These are phyloP conservation scores for Patellifolia procumbens DNA, from an alignment of 179 eudicot species.

Conservation along the genomic window DNA sequence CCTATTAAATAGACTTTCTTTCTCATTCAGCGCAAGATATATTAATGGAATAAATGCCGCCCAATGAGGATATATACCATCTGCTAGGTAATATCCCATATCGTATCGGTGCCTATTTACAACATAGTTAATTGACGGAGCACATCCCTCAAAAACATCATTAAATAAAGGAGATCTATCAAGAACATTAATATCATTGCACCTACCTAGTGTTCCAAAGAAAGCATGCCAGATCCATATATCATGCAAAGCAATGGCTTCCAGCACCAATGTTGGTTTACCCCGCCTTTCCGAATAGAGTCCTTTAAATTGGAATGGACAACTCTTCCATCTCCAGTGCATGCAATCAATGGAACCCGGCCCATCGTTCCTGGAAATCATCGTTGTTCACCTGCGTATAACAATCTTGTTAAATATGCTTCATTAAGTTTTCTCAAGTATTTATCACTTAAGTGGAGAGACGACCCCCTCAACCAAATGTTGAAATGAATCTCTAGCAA, in stretches of 20 bases:
- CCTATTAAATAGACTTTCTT: too few species aligned
- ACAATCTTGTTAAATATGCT: not conserved
- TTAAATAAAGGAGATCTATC: too few species aligned
- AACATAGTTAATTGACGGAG: too few species aligned
- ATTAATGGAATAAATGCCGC: too few species aligned
- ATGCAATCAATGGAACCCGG: not conserved
- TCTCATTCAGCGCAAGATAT: too few species aligned
- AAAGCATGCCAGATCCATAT: too few species aligned
- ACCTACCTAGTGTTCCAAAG: not conserved
- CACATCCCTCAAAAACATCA: too few species aligned
- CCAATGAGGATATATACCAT: too few species aligned
- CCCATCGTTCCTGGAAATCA: conserved; percentile 4
- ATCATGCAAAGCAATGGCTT: conserved; percentile 5
- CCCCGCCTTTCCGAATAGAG: not conserved
- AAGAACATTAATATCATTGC: too few species aligned
- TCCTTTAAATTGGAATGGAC: not conserved
- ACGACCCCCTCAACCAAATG: not conserved
- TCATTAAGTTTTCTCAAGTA: not conserved
- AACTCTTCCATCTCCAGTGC: not conserved
- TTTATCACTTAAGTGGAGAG: not conserved
- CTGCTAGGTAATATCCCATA: too few species aligned
- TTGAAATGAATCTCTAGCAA: not conserved
- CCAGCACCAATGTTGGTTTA: not conserved
- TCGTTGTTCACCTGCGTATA: not conserved
- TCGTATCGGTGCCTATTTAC: too few species aligned